Conservation (phyloP, 495 filamentous ascomycete genomes). For the Terfezia claveryi region DNA sequence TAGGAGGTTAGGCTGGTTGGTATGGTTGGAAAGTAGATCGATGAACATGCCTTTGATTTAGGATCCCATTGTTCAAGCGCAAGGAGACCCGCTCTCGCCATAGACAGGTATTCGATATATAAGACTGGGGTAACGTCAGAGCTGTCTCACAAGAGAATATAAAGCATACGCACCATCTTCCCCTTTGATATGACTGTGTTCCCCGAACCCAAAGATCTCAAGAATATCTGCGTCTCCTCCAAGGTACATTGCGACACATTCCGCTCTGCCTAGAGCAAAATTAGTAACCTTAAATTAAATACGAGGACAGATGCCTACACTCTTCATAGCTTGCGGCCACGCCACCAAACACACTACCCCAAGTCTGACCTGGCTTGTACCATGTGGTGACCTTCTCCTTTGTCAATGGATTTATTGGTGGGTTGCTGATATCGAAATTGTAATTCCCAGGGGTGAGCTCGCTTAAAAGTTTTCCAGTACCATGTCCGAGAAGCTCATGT, state of each 20-base stretch:
- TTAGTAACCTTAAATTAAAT: conserved; percentile 19
- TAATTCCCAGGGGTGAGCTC: conserved; percentile 59
- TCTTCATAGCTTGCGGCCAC: conserved; percentile 76
- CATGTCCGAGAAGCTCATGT: conserved; percentile 89
- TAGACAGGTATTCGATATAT: conserved; percentile 65
- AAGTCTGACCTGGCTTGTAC: conserved; percentile 88
- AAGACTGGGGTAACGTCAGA: conserved; percentile 29
- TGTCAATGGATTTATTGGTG: conserved; percentile 59
- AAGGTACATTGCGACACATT: conserved; percentile 84
- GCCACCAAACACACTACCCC: conserved; percentile 76
- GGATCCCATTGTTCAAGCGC: conserved; percentile 82
- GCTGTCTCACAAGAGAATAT: not conserved
- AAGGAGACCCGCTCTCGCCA: conserved; percentile 72
- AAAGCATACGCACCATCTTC: conserved; percentile 41
- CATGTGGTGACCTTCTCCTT: conserved; percentile 56
- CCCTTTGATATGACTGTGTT: conserved; percentile 48
- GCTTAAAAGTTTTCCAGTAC: conserved; percentile 84
- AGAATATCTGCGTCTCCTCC: conserved; percentile 74
- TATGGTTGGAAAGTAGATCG: not conserved
- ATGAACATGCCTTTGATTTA: conserved; percentile 7
- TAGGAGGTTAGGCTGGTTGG: not conserved
- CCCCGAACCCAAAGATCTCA: conserved; percentile 75
- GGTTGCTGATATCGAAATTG: conserved; percentile 67
- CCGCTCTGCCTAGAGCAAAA: conserved; percentile 31
- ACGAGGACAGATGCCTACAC: conserved; percentile 24